Base-by-base conservation (phyloP, 768 basidiomycete genomes). In the Trametes coccinea region DNA sequence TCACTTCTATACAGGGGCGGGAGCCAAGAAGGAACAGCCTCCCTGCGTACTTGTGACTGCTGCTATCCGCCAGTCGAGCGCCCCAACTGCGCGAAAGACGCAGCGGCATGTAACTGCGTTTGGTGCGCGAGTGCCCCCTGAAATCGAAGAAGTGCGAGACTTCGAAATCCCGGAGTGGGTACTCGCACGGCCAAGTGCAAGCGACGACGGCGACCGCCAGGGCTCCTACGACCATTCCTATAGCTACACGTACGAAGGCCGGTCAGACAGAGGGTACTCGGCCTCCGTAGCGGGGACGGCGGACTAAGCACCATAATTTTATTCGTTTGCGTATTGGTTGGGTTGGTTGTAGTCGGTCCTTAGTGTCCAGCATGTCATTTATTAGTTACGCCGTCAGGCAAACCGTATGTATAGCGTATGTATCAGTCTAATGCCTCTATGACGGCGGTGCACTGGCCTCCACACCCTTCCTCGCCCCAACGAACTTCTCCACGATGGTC, bases 141-240 rank as follows among this genome's bases (percentile, higher is more conserved):
- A 77, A 39, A 61, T 85, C 40, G 79, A 80, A 61, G 78, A 81
- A 55, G 61, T 74, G 33, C 76, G 73, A 62, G 86, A 88, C 45
- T 90, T 82, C 66, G 78, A 81, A 65, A 72, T 86, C 40, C 88
- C 89, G 0, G 62, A 72, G 17, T 88, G 84, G 85, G 67, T 86
- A 60, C 68, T 65, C 43, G 64, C 53, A 49, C 58, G n/a, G 22
- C 29, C 29, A 30, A 53, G 67, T 59, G 56, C 31, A 52, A 50
- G 51, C 33, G 60, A 60, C 33, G 51, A 63, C 55, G 61, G 56
- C 17, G 58, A 59, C 16, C 53, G 59, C 7, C 41, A 30, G 58
- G 64, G 51, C 7, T 58, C 56, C 13, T 41, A 49, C 17, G 61
- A 53, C 30, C 34, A 37, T 39, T 41, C 59, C 29, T 59, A 64